These are phyloP conservation scores for Brassica rapa DNA, from an alignment of 345 rosid genomes.

Conservation along the genomic window DNA sequence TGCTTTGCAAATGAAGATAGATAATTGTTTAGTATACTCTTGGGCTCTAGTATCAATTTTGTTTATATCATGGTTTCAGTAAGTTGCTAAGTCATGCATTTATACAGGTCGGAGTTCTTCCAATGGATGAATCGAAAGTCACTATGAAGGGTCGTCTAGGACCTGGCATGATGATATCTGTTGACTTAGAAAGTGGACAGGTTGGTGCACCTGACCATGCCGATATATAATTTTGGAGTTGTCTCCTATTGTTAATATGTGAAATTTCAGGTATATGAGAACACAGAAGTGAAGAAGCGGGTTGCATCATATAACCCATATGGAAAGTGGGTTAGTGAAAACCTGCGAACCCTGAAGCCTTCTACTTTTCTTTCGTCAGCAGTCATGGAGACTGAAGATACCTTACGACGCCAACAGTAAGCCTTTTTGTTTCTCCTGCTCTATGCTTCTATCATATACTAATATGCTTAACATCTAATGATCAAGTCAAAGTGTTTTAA, in stretches of 20 bases:
- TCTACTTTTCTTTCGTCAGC: conserved; percentile 65
- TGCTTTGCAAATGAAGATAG: conserved; percentile 18
- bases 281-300: conserved; percentile 89
- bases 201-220: conserved; percentile 48
- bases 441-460: not conserved
- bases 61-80: conserved; percentile 10
- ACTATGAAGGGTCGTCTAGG: conserved; percentile 94
- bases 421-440: conserved; percentile 40
- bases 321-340: conserved; percentile 91
- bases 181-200: conserved; percentile 88
- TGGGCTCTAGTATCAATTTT: not conserved
- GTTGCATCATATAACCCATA: conserved; percentile 81
- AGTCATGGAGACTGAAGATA: conserved; percentile 71
- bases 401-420: conserved; percentile 90
- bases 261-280: conserved; percentile 81
- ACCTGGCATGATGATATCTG: conserved; percentile 99
- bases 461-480: not conserved
- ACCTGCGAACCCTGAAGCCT: conserved; percentile 71
- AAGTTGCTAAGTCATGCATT: conserved; percentile 30
- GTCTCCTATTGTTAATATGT: conserved; percentile 9
- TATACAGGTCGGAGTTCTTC: conserved; percentile 91
- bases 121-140: conserved; percentile 94
- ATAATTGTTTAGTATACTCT: not conserved
- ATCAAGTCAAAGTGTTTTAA: not conserved
- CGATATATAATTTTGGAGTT: not conserved